Percentiles rank a stretch among this genome's conserved stretches.
Evolutionary conservation across 768 basidiomycete species (phyloP).

Genomic region (Mycena pura): DNA sequence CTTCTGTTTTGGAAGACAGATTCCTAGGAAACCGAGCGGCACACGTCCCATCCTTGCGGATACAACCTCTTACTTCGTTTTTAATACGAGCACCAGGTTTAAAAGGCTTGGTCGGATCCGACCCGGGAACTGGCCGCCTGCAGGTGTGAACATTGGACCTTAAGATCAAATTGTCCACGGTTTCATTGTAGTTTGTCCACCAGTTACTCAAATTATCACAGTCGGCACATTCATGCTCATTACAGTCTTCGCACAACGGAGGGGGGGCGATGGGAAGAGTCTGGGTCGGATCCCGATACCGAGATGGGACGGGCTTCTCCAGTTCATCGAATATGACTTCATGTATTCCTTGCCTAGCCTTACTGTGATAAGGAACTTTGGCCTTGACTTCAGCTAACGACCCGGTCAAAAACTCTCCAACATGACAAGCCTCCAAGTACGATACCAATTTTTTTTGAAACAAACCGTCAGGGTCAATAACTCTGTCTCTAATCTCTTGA

Average conservation of each 20-base stretch:
- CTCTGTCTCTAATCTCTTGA: constrained; percentile 36
- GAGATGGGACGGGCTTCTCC: not conserved
- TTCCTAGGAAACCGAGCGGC: constrained; percentile 43
- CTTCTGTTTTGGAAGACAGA: constrained; percentile 22
- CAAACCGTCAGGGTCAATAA: constrained; percentile 28
- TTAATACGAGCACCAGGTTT: constrained; percentile 7
- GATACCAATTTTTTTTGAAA: constrained; percentile 37
- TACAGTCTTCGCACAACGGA: not conserved
- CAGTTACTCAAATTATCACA: constrained; percentile 25
- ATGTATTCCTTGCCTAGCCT: not conserved
- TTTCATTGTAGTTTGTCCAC: constrained; percentile 23
- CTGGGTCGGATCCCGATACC: constrained; percentile 31
- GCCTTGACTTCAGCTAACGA: constrained; percentile 23
- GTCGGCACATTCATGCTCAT: constrained; percentile 26
- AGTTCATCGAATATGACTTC: not conserved
- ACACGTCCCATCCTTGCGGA: constrained; percentile 38
- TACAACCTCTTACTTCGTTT: constrained; percentile 32
- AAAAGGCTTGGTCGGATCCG: constrained; percentile 12
- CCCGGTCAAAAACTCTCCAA: constrained; percentile 39
- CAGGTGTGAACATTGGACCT: constrained; percentile 40
- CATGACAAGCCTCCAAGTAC: constrained; percentile 41
- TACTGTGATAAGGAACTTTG: not conserved
- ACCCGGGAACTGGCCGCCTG: not conserved
- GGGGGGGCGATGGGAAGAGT: constrained; percentile 34
- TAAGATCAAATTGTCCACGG: constrained; percentile 37